phyloP scores from a whole-genome alignment of 768 basidiomycete genomes.

The Amanita brunnescens region DNA sequence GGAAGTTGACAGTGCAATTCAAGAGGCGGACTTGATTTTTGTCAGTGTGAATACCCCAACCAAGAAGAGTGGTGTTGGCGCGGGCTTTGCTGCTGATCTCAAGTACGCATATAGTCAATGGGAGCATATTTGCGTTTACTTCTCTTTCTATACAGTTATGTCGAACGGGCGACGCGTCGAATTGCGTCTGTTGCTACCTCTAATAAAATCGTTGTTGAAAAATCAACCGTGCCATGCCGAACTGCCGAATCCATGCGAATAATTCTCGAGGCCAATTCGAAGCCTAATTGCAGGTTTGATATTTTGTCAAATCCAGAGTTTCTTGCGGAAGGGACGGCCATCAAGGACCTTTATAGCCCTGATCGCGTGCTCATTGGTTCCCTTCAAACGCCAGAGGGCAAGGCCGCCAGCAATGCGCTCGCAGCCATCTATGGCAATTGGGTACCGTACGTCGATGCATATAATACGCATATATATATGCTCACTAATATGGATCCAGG shows the following conservation, averaged over 20 bases:
- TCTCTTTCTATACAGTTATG: constrained; percentile 54
- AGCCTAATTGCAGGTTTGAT: constrained; percentile 83
- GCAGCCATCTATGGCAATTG: constrained; percentile 88
- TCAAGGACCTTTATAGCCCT: constrained; percentile 76
- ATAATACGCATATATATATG: constrained; percentile 1
- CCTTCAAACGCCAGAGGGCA: constrained; percentile 81
- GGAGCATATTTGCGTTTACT: constrained; percentile 10
- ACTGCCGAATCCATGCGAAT: constrained; percentile 99
- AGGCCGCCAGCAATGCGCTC: constrained; percentile 69
- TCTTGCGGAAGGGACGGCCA: constrained; percentile 97
- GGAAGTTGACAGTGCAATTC: constrained; percentile 87
- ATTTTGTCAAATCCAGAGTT: constrained; percentile 99
- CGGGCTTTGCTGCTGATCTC: constrained; percentile 96
- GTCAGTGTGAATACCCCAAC: constrained; percentile 99
- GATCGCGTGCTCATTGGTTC: constrained; percentile 98
- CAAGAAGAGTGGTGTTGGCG: constrained; percentile 96
- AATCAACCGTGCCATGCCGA: constrained; percentile 97
- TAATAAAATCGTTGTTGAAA: constrained; percentile 98
- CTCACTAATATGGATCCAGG: constrained; percentile 25
- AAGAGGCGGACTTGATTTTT: constrained; percentile 95
- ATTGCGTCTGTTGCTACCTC: constrained; percentile 87
- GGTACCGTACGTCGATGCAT: constrained; percentile 65
- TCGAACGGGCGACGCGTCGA: constrained; percentile 92
- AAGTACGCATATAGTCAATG: constrained; percentile 45
- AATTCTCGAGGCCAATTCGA: constrained; percentile 97